These are phyloP conservation scores for Pelargonium australe DNA, from an alignment of 441 rosid species.

Conservation along the genomic window DNA sequence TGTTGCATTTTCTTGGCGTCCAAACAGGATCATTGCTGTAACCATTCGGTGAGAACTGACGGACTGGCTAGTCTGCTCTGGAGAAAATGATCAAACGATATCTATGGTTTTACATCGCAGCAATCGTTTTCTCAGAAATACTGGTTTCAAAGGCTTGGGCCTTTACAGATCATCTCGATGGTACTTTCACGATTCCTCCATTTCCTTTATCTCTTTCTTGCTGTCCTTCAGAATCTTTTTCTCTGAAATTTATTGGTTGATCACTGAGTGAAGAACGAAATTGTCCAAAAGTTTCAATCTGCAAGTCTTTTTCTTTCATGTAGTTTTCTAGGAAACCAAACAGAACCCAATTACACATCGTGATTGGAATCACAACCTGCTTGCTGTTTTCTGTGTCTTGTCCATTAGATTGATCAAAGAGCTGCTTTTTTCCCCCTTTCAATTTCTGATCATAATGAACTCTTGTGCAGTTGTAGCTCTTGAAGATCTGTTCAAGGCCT, in stretches of 20 bases:
- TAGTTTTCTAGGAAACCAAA: conserved; percentile 19
- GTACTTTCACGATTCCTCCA: conserved; percentile 30
- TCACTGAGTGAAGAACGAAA: conserved; percentile 3
- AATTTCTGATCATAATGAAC: neutral
- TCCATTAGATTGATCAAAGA: neutral
- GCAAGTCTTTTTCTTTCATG: neutral
- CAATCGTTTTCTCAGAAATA: conserved; percentile 28
- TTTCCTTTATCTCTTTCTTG: neutral
- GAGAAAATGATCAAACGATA: conserved; percentile 30
- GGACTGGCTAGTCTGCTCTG: conserved; percentile 4
- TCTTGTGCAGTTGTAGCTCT: conserved; percentile 55
- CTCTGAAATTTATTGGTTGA: neutral
- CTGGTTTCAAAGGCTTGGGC: conserved; percentile 37
- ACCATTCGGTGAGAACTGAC: conserved; percentile 9
- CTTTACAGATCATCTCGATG: conserved; percentile 57
- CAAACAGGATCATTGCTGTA: conserved; percentile 14
- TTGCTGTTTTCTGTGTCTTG: no score
- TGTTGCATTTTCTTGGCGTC: conserved; percentile 19
- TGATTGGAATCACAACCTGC: conserved; percentile 1
- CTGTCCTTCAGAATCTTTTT: neutral
- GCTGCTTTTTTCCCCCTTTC: neutral
- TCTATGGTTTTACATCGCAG: conserved; percentile 19
- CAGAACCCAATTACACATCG: neutral
- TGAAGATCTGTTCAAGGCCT: conserved; percentile 49
- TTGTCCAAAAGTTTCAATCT: neutral